These are phyloP conservation scores for Yamadazyma nakazawae DNA, from an alignment of 805 yeast species.

Conservation along the genomic window DNA sequence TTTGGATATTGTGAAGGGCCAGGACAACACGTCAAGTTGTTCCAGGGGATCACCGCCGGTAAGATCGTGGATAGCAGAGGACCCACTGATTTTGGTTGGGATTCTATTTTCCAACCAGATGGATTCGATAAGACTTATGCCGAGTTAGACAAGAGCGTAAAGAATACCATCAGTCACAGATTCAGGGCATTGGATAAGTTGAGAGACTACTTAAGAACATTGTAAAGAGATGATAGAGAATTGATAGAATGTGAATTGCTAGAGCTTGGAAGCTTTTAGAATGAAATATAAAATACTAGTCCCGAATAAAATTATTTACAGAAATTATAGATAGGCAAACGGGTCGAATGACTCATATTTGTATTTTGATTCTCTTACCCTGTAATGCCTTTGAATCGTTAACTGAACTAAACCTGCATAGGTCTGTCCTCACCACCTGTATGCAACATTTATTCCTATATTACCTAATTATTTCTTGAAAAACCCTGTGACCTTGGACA, in stretches of 20 bases:
- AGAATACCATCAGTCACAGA: constrained; percentile 85
- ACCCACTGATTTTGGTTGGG: constrained; percentile 89
- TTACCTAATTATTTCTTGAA: constrained; percentile 1
- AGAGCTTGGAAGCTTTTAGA: background rate
- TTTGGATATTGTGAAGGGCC: constrained; percentile 89
- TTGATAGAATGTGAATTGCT: background rate
- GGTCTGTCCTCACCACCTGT: too few species aligned
- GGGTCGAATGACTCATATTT: too few species aligned
- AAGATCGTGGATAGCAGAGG: constrained; percentile 76
- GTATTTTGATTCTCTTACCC: too few species aligned
- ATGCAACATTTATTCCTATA: background rate
- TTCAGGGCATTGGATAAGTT: constrained; percentile 77
- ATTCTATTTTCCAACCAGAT: constrained; percentile 80
- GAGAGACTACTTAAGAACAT: constrained; percentile 45
- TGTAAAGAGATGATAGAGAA: background rate
- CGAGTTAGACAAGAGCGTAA: constrained; percentile 73
- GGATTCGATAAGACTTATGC: constrained; percentile 75
- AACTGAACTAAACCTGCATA: too few species aligned
- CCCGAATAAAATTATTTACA: too few species aligned
- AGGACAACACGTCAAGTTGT: constrained; percentile 64
- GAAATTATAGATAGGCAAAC: too few species aligned
- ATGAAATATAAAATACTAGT: too few species aligned
- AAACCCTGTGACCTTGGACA: constrained; percentile 36
- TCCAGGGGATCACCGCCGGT: constrained; percentile 85
- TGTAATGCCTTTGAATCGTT: too few species aligned